These are phyloP conservation scores for Pyrus hybrid DNA, from an alignment of 331 rosid genomes.

Conservation along the genomic window DNA sequence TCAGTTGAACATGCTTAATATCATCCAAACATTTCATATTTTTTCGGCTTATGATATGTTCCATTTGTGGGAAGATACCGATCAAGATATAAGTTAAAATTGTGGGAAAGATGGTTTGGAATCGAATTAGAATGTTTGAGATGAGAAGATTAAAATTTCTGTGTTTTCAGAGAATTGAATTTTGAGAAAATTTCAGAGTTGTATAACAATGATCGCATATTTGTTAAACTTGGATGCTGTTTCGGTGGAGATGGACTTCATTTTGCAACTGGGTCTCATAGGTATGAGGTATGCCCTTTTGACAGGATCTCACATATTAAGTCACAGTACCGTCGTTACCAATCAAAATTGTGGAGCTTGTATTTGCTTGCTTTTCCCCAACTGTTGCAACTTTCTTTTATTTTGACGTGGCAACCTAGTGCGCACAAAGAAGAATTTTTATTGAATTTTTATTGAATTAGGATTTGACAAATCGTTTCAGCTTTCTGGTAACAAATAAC, in stretches of 20 bases:
- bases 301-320: constrained; percentile 4
- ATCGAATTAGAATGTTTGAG: not conserved
- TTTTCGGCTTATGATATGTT: not conserved
- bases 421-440: no score
- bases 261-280: constrained; percentile 61
- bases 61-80: not conserved
- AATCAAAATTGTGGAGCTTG: not conserved
- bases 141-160: not conserved
- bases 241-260: constrained; percentile 53
- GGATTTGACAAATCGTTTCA: no score
- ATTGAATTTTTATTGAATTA: no score
- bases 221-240: constrained; percentile 64
- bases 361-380: constrained; percentile 1
- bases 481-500: no score
- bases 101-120: not conserved
- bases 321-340: not conserved
- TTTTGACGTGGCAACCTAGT: constrained; percentile 44
- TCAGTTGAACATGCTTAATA: not conserved
- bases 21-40: not conserved
- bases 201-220: constrained; percentile 49
- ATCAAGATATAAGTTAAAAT: not conserved
- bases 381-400: constrained; percentile 1
- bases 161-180: not conserved
- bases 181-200: constrained; percentile 5
- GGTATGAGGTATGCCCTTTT: constrained; percentile 39